Evolutionary conservation across 768 basidiomycete species (phyloP).

Genomic region (Lactarius deliciosus): DNA sequence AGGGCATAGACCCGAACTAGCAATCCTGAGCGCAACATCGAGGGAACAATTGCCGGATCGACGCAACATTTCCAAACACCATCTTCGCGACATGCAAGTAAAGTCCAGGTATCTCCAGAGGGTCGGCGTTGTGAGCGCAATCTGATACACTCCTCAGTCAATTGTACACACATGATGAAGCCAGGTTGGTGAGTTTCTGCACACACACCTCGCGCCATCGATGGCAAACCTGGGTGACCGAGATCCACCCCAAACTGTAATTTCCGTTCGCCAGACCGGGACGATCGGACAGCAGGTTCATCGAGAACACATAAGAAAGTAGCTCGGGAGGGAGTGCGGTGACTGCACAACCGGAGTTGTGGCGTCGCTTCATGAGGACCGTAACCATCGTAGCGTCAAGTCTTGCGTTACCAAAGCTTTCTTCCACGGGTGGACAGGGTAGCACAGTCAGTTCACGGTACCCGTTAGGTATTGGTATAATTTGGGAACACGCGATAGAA

Average conservation of each 20-base stretch:
- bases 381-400: background rate
- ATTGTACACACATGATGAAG: background rate
- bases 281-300: conserved; percentile 1
- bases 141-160: background rate
- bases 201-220: conserved; percentile 15
- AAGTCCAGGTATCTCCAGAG: conserved; percentile 17
- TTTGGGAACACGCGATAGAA: background rate
- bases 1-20: background rate
- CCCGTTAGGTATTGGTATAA: background rate
- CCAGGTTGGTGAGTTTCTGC: background rate
- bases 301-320: conserved; percentile 15
- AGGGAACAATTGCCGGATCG: conserved; percentile 12
- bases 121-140: conserved; percentile 11
- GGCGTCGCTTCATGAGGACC: conserved; percentile 6
- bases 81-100: conserved; percentile 4
- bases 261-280: conserved; percentile 3
- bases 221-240: conserved; percentile 13
- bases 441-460: background rate
- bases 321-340: conserved; percentile 12
- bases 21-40: conserved; percentile 4
- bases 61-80: conserved; percentile 13
- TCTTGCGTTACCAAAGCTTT: background rate
- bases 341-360: conserved; percentile 1
- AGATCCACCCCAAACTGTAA: conserved; percentile 10
- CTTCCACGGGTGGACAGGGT: background rate